Evolutionary conservation across 345 rosid species (phyloP), one percentile per base, ranked within the genome.

Genomic region (Gossypium sturtianum): DNA sequence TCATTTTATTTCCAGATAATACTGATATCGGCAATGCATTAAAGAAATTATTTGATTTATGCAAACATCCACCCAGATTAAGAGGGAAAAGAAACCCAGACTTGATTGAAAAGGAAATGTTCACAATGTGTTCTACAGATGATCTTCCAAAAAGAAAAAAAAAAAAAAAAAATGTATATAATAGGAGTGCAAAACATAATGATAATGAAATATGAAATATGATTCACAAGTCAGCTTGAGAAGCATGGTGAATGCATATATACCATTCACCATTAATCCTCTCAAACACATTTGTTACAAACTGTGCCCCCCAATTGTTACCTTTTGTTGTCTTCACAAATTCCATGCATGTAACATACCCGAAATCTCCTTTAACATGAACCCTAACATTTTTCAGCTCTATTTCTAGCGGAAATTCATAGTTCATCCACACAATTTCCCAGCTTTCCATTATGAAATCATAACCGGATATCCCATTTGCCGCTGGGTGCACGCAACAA

Each of bases 291-390:
- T 91, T 95, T 0, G 98, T 87, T 49, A 88, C 98, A 80, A 89
- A 92, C 80, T 95, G 98, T 38, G 90, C 93, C 43, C 99, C 99
- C 99, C 98, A 95, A 49, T 93, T 91, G 86, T 88, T 88, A 17
- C 97, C 97, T 83, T 85, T 90, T 12, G 97, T 90, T 5, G 97
- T 91, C 85, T 86, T 93, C 52, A 95, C 90, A 67, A 89, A 86
- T 77, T 95, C 98, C 70, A 93, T 79, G 73, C 97, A 91, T 8
- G 89, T 89, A 34, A 93, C 89, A 72, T 91, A 95, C 38, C 99
- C 96, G 8, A 89, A 64, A 49, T 89, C 86, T 2, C 98, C 98
- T 75, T 89, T 75, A 72, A 93, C 96, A 82, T 90, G 97, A 82
- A 82, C 91, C 38, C 73, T 78, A 8, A 85, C 83, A 56, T 88